Conservation (phyloP, 2,329 filamentous ascomycete species). For the Penicillium psychrosexuale region DNA sequence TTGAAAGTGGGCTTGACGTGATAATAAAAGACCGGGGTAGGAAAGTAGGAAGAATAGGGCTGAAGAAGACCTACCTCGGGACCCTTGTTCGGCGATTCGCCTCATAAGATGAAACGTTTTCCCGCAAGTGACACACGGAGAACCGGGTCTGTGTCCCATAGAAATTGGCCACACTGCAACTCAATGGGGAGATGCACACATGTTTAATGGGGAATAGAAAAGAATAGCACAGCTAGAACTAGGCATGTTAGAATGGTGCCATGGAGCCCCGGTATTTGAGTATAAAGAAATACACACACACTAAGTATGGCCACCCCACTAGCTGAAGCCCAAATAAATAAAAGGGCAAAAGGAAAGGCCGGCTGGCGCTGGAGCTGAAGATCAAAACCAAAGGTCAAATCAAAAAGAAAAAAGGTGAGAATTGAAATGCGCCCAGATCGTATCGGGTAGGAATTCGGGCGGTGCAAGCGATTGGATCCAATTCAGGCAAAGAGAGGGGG, state of each 20-base stretch:
- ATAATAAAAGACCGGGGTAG: conserved; percentile 1
- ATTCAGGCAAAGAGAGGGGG: conserved; percentile 16
- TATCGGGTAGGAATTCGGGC: conserved; percentile 21
- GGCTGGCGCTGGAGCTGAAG: conserved; percentile 6
- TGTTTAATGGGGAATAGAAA: conserved; percentile 9
- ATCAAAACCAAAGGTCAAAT: neutral
- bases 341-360: neutral
- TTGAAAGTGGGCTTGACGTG: conserved; percentile 4
- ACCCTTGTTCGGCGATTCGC: conserved; percentile 24
- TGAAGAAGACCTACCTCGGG: conserved; percentile 18
- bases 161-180: conserved; percentile 13
- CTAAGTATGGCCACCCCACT: neutral
- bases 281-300: neutral
- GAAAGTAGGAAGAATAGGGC: conserved; percentile 16
- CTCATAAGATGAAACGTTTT: conserved; percentile 28
- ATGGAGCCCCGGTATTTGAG: neutral
- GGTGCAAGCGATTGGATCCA: conserved; percentile 23
- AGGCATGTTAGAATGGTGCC: neutral
- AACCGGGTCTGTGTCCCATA: conserved; percentile 25
- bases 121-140: conserved; percentile 24
- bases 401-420: neutral
- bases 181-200: conserved; percentile 17
- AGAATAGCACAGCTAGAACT: neutral
- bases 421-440: conserved; percentile 10
- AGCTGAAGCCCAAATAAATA: neutral